These are phyloP conservation scores for Phoma herbarum DNA, from an alignment of 2,329 filamentous ascomycete species.

Conservation along the genomic window DNA sequence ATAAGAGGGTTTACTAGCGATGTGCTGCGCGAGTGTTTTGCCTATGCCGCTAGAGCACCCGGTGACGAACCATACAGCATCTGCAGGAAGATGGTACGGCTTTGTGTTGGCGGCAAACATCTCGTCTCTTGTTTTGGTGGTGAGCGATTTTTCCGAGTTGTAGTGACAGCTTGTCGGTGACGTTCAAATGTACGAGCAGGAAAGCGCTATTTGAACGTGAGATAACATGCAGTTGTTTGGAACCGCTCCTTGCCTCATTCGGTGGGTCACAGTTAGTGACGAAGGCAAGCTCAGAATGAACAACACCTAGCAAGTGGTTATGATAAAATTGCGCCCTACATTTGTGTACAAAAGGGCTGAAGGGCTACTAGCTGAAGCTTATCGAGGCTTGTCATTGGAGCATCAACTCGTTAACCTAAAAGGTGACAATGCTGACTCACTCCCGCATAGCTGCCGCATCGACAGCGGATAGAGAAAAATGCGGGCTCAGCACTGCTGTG, in stretches of 20 bases:
- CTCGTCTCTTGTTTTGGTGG: background rate
- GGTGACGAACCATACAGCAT: constrained; percentile 33
- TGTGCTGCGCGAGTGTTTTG: constrained; percentile 49
- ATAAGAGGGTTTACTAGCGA: constrained; percentile 52
- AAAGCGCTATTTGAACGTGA: background rate
- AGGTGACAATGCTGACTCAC: constrained; percentile 7
- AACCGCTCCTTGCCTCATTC: background rate
- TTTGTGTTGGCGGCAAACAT: constrained; percentile 20
- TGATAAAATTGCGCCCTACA: background rate
- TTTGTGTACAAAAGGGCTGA: background rate
- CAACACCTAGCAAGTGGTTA: background rate
- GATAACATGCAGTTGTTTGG: background rate
- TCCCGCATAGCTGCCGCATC: background rate
- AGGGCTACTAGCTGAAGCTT: constrained; percentile 8
- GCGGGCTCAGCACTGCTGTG: background rate
- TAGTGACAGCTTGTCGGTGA: background rate
- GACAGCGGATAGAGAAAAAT: background rate
- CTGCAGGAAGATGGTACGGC: constrained; percentile 9
- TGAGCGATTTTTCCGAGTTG: background rate
- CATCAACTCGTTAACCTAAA: background rate
- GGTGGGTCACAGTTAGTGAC: background rate
- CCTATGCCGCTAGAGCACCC: constrained; percentile 62
- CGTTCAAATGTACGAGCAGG: background rate
- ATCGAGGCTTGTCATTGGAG: constrained; percentile 12
- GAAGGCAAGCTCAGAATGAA: background rate